These are phyloP conservation scores for Podila epicladia DNA, from an alignment of 192 early-diverging fungal species.

Conservation along the genomic window DNA sequence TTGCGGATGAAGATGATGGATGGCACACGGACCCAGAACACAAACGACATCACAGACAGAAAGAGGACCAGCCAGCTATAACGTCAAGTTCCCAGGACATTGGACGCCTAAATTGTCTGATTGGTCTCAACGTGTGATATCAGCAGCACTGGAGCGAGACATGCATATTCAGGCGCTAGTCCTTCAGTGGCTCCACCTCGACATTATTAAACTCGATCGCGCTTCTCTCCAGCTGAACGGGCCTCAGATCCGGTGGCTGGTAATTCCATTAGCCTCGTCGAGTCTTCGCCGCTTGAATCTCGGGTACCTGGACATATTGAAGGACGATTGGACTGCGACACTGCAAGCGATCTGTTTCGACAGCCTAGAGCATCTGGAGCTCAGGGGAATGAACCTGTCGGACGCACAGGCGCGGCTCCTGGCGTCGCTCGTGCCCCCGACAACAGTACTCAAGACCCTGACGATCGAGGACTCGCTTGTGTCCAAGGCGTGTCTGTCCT, in stretches of 20 bases:
- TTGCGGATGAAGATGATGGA: no score
- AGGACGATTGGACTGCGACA: background rate
- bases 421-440: background rate
- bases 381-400: background rate
- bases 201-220: constrained; percentile 15
- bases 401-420: background rate
- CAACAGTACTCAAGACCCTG: background rate
- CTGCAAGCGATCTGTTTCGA: background rate
- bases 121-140: no score
- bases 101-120: no score
- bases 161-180: background rate
- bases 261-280: background rate
- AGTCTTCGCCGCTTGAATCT: background rate
- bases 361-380: background rate
- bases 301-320: background rate
- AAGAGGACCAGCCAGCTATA: no score
- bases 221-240: background rate
- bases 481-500: background rate
- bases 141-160: background rate
- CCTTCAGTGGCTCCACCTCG: constrained; percentile 6
- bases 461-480: constrained; percentile 3
- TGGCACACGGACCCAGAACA: no score
- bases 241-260: background rate
- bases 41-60: no score
- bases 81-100: no score